Evolutionary conservation across 1,139 yeast species (phyloP).

Genomic region (Arxiozyma slooffiae): DNA sequence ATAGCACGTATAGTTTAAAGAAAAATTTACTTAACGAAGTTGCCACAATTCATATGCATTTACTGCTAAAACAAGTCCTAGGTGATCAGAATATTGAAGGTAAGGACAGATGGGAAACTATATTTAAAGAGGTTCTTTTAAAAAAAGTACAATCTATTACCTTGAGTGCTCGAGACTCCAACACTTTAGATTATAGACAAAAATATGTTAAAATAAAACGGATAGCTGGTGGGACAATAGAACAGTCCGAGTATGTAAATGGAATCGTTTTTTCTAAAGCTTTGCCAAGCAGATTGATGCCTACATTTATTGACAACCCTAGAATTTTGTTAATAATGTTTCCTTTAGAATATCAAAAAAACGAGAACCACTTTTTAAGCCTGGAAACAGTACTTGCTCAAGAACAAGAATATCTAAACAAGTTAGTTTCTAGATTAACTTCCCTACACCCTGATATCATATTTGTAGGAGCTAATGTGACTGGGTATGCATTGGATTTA

Average conservation of each 20-base stretch:
- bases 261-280: constrained; percentile 83
- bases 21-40: constrained; percentile 31
- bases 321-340: constrained; percentile 75
- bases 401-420: constrained; percentile 74
- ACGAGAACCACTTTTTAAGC: constrained; percentile 64
- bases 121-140: constrained; percentile 38
- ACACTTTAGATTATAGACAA: constrained; percentile 74
- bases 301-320: constrained; percentile 52
- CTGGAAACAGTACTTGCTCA: constrained; percentile 79
- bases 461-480: constrained; percentile 69
- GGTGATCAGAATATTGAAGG: constrained; percentile 54
- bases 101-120: constrained; percentile 46
- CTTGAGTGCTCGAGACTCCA: constrained; percentile 51
- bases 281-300: constrained; percentile 76
- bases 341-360: constrained; percentile 76
- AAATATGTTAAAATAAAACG: constrained; percentile 73
- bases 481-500: constrained; percentile 70
- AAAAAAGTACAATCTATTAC: constrained; percentile 40
- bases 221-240: constrained; percentile 61
- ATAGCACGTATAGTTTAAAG: constrained; percentile 9
- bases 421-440: constrained; percentile 68
- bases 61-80: constrained; percentile 48
- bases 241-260: constrained; percentile 53
- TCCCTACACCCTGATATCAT: constrained; percentile 73
- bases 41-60: constrained; percentile 29